phyloP scores from a whole-genome alignment of 306 rosid genomes.

The Cicer bijugum region DNA sequence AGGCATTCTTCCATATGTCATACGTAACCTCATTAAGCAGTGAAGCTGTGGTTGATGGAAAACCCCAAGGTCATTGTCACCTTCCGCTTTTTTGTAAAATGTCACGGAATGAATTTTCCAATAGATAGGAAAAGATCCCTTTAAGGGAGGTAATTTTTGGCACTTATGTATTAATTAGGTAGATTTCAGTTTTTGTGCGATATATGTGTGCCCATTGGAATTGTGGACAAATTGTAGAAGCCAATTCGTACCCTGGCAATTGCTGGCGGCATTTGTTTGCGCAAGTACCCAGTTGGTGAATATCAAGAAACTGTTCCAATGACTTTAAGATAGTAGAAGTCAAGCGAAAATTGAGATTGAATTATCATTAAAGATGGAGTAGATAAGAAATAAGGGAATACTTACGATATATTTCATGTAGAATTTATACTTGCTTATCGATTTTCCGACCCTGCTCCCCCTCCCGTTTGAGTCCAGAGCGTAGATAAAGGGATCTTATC shows the following conservation, averaged over 20 bases:
- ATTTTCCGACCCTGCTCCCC: no score
- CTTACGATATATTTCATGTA: background rate
- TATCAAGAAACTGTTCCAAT: background rate
- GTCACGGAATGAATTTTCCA: constrained; percentile 42
- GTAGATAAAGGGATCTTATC: background rate
- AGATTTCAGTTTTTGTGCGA: background rate
- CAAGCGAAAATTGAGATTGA: background rate
- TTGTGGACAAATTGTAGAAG: constrained; percentile 21
- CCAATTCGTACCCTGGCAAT: background rate
- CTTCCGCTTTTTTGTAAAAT: constrained; percentile 40
- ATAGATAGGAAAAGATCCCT: constrained; percentile 44
- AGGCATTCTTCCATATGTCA: constrained; percentile 87
- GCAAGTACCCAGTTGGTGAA: background rate
- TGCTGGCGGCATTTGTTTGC: constrained; percentile 3
- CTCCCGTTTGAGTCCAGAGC: no score
- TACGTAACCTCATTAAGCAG: constrained; percentile 71
- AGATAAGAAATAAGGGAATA: background rate
- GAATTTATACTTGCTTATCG: background rate
- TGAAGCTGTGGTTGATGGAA: constrained; percentile 46
- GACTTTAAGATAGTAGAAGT: background rate
- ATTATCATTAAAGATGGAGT: background rate
- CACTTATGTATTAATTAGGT: background rate
- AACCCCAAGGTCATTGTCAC: background rate
- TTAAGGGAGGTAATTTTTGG: constrained; percentile 40
- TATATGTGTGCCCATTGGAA: constrained; percentile 4